Evolutionary conservation across 257 asterid genomes (phyloP), one percentile per base, ranked within the genome.

Genomic region (Jacaranda copaia): DNA sequence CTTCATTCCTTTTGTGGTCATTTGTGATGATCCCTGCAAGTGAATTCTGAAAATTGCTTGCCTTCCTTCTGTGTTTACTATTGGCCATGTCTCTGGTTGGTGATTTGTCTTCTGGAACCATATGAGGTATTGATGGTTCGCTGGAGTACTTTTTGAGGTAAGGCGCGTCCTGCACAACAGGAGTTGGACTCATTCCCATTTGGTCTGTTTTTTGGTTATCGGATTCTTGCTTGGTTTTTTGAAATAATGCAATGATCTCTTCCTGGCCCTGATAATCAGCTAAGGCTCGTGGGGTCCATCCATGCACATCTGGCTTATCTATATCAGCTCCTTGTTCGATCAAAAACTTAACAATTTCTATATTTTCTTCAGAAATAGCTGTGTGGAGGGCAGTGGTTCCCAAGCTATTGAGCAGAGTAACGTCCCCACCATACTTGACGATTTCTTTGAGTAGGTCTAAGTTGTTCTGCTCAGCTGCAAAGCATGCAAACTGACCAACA

Each of bases 381-480:
- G 75, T 80, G 73, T 92, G 98, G 5, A 94, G 88, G 0, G 97
- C 94, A 3, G 97, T 92, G 58, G 87, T 89, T 62, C 91, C 95
- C 74, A 68, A 56, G 72, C 78, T 65, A 63, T 85, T 88, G 48
- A 78, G 85, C 73, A 85, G 76, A 10, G 90, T 83, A 36, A 90
- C 84, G 49, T 93, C 88, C 51, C 97, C 97, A 8, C 89, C 94
- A 57, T 56, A 80, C 38, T 81, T 83, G 60, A 85, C 59, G 45
- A 94, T 90, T 39, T 88, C 85, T 48, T 81, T 80, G 36, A 90
- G 96, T 62, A 94, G 81, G 51, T 82, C 91, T 63, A 90, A 14
- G 85, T 85, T 81, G 84, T 78, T 81, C 60, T 88, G 94, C 81
- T 88, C 94, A 36, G 80, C 89, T 2, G 97, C 92, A 8, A 48